phyloP scores from a whole-genome alignment of 208 protist species.

The Crithidia expoeki region DNA sequence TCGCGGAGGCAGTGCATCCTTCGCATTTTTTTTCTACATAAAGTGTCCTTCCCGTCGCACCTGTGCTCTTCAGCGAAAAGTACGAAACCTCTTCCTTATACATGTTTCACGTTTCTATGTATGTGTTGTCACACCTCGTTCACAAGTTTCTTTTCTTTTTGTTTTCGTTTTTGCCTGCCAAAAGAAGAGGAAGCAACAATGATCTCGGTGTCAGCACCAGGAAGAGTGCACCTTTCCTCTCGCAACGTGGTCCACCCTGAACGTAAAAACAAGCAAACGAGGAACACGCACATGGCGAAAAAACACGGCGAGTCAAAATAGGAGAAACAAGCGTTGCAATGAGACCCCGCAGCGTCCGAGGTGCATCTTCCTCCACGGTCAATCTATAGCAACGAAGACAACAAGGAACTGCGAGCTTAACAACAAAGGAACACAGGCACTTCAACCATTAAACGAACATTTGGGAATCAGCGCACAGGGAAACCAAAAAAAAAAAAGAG shows the following conservation, averaged over 20 bases:
- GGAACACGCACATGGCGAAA: slow-evolving; percentile 2
- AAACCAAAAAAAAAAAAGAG: background rate
- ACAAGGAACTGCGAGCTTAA: background rate
- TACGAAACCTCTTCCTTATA: no score
- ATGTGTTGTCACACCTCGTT: no score
- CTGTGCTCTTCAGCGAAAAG: no score
- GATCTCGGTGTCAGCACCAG: no score
- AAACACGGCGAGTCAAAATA: background rate
- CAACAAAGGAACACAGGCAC: background rate
- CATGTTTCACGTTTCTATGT: no score
- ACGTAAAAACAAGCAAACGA: background rate
- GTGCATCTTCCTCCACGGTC: background rate
- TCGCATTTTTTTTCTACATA: no score
- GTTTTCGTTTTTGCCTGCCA: background rate
- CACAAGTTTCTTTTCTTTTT: no score
- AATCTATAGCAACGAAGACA: background rate
- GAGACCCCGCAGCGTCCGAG: background rate
- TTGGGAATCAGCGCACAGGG: background rate
- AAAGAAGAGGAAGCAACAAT: slow-evolving; percentile 1
- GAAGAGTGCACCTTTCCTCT: background rate
- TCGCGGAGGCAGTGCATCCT: no score
- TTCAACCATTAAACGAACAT: background rate
- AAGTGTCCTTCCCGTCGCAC: no score
- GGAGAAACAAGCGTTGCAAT: background rate
- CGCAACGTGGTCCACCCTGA: background rate